These are phyloP conservation scores for Camillea tinctor DNA, from an alignment of 2,329 filamentous ascomycete genomes.

Conservation along the genomic window DNA sequence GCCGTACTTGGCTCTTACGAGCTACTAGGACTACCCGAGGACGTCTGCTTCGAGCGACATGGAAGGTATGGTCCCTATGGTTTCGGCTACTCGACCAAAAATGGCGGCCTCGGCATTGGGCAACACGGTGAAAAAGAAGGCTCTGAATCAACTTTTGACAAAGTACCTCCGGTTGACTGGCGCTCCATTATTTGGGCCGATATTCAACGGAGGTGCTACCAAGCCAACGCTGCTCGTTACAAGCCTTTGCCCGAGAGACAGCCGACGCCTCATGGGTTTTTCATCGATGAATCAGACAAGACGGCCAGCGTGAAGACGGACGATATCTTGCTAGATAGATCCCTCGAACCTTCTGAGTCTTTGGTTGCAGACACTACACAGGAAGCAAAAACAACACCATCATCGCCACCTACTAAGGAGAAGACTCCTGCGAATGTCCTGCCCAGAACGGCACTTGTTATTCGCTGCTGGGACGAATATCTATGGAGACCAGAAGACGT, in stretches of 20 bases:
- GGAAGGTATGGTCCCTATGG: constrained; percentile 88
- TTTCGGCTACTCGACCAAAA: constrained; percentile 75
- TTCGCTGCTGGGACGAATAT: constrained; percentile 81
- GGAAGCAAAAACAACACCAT: constrained; percentile 18
- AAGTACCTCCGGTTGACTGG: constrained; percentile 72
- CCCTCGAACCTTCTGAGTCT: constrained; percentile 6
- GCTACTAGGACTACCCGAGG: constrained; percentile 72
- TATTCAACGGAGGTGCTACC: constrained; percentile 70
- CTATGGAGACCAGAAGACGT: constrained; percentile 77
- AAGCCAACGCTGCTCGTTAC: constrained; percentile 71
- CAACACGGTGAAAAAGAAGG: constrained; percentile 82
- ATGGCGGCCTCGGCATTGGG: constrained; percentile 81
- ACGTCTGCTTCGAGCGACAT: constrained; percentile 91
- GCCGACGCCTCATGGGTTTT: constrained; percentile 50
- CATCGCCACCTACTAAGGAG: constrained; percentile 12
- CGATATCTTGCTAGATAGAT: constrained; percentile 19
- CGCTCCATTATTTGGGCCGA: constrained; percentile 75
- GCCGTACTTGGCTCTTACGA: constrained; percentile 85
- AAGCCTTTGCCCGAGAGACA: constrained; percentile 42
- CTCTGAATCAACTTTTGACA: constrained; percentile 74
- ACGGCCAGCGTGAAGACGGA: constrained; percentile 25
- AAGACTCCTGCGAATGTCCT: constrained; percentile 27
- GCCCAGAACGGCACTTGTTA: constrained; percentile 71
- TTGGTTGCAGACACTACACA: constrained; percentile 7
- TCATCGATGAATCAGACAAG: constrained; percentile 39